These are phyloP conservation scores for Cucurbita ficifolia DNA, from an alignment of 306 rosid species.

Conservation along the genomic window DNA sequence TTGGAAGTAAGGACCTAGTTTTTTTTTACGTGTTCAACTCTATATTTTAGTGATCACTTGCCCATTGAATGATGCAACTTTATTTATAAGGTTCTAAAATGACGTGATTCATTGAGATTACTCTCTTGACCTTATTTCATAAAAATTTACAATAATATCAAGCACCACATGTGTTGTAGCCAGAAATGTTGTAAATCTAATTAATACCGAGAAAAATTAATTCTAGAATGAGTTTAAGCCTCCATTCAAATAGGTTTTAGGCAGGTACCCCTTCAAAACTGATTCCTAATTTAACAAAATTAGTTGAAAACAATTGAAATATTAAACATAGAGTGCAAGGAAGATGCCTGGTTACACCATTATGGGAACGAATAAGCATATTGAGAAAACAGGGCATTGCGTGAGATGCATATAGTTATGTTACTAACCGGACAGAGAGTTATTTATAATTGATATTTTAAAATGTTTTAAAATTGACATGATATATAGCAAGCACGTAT, in stretches of 20 bases:
- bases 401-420: too few relatives aligned
- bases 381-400: too few relatives aligned
- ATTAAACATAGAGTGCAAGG: too few relatives aligned
- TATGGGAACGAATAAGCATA: too few relatives aligned
- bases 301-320: too few relatives aligned
- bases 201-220: background rate
- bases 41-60: slow-evolving; percentile 7
- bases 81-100: background rate
- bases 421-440: too few relatives aligned
- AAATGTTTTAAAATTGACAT: too few relatives aligned
- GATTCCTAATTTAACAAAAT: background rate
- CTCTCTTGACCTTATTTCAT: background rate
- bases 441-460: too few relatives aligned
- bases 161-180: background rate
- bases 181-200: background rate
- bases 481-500: too few relatives aligned
- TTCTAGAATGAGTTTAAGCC: background rate
- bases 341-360: too few relatives aligned
- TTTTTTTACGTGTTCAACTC: background rate
- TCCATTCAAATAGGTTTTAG: background rate
- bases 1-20: slow-evolving; percentile 43
- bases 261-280: background rate
- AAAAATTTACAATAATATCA: background rate
- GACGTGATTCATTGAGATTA: background rate
- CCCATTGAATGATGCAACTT: background rate